Conservation (phyloP, 73 alveolate genomes). For the Diophrys appendiculata region DNA sequence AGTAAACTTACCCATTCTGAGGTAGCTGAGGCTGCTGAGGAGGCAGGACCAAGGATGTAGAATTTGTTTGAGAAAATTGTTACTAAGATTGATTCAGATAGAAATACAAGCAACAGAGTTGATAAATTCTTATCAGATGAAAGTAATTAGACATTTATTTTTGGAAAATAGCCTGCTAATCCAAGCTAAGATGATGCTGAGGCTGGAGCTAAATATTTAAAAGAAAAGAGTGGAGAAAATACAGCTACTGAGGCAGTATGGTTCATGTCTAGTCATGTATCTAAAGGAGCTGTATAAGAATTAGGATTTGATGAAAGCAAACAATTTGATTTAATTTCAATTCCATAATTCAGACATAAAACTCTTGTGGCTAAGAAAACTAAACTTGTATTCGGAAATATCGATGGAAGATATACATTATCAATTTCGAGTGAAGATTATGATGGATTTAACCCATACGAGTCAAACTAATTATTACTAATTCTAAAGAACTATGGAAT, state of each 20-base stretch:
- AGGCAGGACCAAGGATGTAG: constrained; percentile 19
- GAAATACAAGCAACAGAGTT: background rate
- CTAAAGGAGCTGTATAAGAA: background rate
- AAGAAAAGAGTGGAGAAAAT: background rate
- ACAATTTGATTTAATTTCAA: background rate
- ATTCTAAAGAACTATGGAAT: constrained; percentile 9
- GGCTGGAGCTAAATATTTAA: background rate
- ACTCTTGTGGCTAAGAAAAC: constrained; percentile 24
- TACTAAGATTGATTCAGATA: constrained; percentile 13
- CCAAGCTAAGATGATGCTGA: background rate
- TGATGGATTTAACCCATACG: constrained; percentile 21
- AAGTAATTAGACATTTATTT: background rate
- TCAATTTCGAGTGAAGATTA: background rate
- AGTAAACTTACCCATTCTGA: constrained; percentile 14
- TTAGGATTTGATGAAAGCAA: constrained; percentile 7
- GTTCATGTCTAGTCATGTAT: constrained; percentile 18
- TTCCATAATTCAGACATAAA: background rate
- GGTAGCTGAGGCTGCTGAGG: constrained; percentile 2
- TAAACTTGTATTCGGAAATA: constrained; percentile 22
- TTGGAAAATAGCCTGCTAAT: background rate
- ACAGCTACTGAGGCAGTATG: background rate
- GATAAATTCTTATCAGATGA: background rate
- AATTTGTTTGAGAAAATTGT: constrained; percentile 7
- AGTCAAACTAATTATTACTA: background rate
- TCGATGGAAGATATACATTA: constrained; percentile 9